These are phyloP conservation scores for Alternaria conjuncta DNA, from an alignment of 2,329 filamentous ascomycete species.

Conservation along the genomic window DNA sequence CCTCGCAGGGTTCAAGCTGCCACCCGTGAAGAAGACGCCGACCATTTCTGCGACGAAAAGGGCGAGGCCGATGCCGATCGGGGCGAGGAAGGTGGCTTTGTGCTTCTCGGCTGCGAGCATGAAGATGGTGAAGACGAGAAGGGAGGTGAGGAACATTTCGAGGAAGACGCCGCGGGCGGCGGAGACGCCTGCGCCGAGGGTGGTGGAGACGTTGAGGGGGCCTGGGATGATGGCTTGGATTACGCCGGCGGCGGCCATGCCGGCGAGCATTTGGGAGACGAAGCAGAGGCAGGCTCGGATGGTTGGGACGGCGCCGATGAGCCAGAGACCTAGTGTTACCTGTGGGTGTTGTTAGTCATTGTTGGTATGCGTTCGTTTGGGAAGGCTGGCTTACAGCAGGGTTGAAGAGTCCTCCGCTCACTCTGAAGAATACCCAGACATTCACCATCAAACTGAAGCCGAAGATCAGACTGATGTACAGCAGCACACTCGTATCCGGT, in stretches of 20 bases:
- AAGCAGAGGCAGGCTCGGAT: conserved; percentile 42
- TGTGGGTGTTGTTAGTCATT: conserved; percentile 1
- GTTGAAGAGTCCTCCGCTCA: conserved; percentile 50
- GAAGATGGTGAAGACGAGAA: conserved; percentile 52
- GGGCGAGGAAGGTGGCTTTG: conserved; percentile 72
- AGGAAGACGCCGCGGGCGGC: conserved; percentile 47
- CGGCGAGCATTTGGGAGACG: conserved; percentile 45
- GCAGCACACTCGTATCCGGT: conserved; percentile 41
- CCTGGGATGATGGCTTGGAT: conserved; percentile 46
- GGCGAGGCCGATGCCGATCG: conserved; percentile 73
- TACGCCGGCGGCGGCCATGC: conserved; percentile 46
- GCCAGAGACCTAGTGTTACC: conserved; percentile 48
- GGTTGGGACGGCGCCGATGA: conserved; percentile 37
- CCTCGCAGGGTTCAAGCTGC: conserved; percentile 51
- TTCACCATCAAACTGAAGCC: conserved; percentile 49
- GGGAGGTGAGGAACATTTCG: conserved; percentile 49
- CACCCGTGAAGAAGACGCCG: conserved; percentile 54
- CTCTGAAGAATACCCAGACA: conserved; percentile 50
- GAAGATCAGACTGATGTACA: conserved; percentile 49
- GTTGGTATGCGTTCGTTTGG: neutral
- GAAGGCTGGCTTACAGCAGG: conserved; percentile 44
- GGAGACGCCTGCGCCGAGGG: conserved; percentile 39
- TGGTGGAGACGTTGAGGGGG: conserved; percentile 44
- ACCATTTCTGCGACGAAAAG: conserved; percentile 68
- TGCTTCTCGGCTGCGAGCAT: conserved; percentile 78